Evolutionary conservation across 768 basidiomycete species (phyloP).

Genomic region (Tricholoma matsutake): DNA sequence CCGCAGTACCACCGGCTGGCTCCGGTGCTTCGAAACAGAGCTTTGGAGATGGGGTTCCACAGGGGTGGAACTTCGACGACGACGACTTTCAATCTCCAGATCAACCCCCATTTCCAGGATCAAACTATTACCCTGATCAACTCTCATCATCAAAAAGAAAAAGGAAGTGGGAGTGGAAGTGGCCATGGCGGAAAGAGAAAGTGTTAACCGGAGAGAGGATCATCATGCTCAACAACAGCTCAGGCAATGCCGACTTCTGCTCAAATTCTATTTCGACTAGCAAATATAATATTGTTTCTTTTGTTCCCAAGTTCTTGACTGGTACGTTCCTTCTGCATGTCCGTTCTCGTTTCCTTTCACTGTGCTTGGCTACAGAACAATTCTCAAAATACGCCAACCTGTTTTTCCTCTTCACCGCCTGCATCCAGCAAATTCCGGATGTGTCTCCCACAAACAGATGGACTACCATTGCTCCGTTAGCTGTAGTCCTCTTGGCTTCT

Average conservation of each 20-base stretch:
- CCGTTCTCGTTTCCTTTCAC: not conserved
- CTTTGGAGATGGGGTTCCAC: conserved; percentile 45
- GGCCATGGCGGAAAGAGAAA: conserved; percentile 80
- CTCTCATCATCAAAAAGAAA: conserved; percentile 32
- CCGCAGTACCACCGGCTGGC: conserved; percentile 63
- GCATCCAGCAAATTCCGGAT: conserved; percentile 96
- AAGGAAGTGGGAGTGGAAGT: conserved; percentile 57
- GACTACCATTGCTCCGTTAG: conserved; percentile 92
- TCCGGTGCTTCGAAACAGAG: conserved; percentile 47
- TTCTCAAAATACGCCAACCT: conserved; percentile 98
- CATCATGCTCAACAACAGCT: conserved; percentile 76
- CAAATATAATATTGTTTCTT: conserved; percentile 88
- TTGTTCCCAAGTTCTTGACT: conserved; percentile 88
- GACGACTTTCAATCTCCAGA: conserved; percentile 46
- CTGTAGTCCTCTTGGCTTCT: conserved; percentile 84
- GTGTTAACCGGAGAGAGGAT: conserved; percentile 70
- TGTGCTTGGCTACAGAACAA: conserved; percentile 60
- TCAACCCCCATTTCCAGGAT: conserved; percentile 34
- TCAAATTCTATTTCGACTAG: conserved; percentile 90
- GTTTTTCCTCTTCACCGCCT: conserved; percentile 97
- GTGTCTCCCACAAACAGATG: conserved; percentile 95
- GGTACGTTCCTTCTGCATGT: conserved; percentile 48
- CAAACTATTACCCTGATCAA: conserved; percentile 17
- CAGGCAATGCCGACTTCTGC: conserved; percentile 62
- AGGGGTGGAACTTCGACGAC: conserved; percentile 76